These are phyloP conservation scores for Aegle marmelos DNA, from an alignment of 345 rosid species.

Conservation along the genomic window DNA sequence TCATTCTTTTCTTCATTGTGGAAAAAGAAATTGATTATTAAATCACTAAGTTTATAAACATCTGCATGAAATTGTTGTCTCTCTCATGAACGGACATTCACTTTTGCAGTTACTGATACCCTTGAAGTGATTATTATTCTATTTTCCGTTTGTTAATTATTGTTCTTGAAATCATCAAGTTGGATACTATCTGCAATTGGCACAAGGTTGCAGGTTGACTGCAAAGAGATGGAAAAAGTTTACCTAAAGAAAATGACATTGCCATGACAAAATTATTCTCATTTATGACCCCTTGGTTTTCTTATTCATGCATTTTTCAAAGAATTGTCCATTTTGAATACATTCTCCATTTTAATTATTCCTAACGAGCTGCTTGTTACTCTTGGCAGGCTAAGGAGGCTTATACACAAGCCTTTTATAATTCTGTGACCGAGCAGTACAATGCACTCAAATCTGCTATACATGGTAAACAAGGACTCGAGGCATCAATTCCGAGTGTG, in stretches of 20 bases:
- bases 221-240: background rate
- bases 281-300: background rate
- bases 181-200: too few species aligned
- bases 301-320: background rate
- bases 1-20: background rate
- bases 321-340: background rate
- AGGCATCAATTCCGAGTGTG: conserved; percentile 62
- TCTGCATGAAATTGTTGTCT: background rate
- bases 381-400: conserved; percentile 67
- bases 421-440: conserved; percentile 68
- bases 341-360: conserved; percentile 10
- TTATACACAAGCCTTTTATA: conserved; percentile 47
- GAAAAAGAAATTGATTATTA: background rate
- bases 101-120: background rate
- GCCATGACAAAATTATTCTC: background rate
- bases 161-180: background rate
- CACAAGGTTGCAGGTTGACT: background rate
- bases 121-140: background rate
- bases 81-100: background rate
- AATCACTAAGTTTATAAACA: background rate
- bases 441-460: conserved; percentile 64
- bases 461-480: conserved; percentile 53
- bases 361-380: conserved; percentile 13
- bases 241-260: background rate
- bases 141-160: background rate